phyloP scores from a whole-genome alignment of 1,139 yeast genomes.

The Yamadazyma jaroonii region DNA sequence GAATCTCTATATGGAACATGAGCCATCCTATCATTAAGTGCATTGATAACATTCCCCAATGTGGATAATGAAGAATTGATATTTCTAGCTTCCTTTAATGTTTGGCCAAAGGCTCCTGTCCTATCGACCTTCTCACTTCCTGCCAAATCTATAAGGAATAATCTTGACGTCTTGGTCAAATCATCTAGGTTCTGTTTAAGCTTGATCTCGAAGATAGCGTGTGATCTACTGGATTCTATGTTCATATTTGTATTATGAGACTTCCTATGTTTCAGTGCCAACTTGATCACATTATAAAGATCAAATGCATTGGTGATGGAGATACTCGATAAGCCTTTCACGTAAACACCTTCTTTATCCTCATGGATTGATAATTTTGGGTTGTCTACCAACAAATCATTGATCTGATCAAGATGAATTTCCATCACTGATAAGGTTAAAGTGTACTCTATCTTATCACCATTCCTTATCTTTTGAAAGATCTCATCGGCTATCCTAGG shows the following conservation, averaged over 20 bases:
- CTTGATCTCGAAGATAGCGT: slow-evolving; percentile 71
- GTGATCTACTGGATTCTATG: slow-evolving; percentile 75
- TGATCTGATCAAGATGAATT: slow-evolving; percentile 74
- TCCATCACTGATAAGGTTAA: slow-evolving; percentile 78
- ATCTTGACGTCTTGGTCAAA: slow-evolving; percentile 58
- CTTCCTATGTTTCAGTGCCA: slow-evolving; percentile 56
- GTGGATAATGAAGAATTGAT: slow-evolving; percentile 77
- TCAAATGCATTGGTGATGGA: slow-evolving; percentile 61
- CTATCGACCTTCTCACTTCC: slow-evolving; percentile 87
- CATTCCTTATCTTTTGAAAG: slow-evolving; percentile 52
- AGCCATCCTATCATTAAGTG: slow-evolving; percentile 66
- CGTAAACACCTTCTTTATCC: slow-evolving; percentile 66
- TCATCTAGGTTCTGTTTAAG: slow-evolving; percentile 64
- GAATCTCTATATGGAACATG: slow-evolving; percentile 84
- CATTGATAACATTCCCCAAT: slow-evolving; percentile 77
- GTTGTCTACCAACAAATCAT: slow-evolving; percentile 49
- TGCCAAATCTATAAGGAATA: slow-evolving; percentile 82
- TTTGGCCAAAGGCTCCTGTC: slow-evolving; percentile 75
- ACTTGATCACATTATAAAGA: slow-evolving; percentile 51
- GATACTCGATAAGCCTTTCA: slow-evolving; percentile 62
- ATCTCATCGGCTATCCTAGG: slow-evolving; percentile 72
- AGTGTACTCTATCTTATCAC: slow-evolving; percentile 60
- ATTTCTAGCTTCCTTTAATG: slow-evolving; percentile 80
- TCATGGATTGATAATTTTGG: slow-evolving; percentile 59
- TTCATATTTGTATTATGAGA: slow-evolving; percentile 72